Base-by-base conservation (phyloP, 2,329 filamentous ascomycete genomes). In the Neopestalotiopsis clavispora region DNA sequence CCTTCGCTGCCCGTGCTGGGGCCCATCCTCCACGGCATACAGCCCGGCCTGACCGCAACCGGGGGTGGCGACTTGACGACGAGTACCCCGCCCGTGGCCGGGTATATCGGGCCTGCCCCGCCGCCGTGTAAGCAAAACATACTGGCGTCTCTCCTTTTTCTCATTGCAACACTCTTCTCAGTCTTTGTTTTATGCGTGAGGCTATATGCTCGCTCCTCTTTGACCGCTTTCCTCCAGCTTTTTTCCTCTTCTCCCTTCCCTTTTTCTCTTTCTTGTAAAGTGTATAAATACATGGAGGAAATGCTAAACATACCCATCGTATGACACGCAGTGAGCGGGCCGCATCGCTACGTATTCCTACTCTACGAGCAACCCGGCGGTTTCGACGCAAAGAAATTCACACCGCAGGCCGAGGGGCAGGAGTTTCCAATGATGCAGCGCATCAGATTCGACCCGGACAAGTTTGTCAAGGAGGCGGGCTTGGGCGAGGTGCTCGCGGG, bases 11-110 rank as follows among this genome's bases (percentile, higher is more conserved):
- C 66, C 40, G 12, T 67, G 28, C 66, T 67, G 17, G 66, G 66
- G 12, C 66, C 66, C 30, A 62, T 67, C 28, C 60, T 60, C 13
- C 66, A 67, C 58, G 59, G 66, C 28, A 40, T 60, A 10, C 66
- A 62, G 17, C 60, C 66, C 14, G 58, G 45, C 28, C 17, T 67
- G 57, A 66, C 45, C 45, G n/a, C 13, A 4, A 10, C 30, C 59
- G 28, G 5, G 9, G 30, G 14, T 10, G 30, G 34, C 5, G 34
- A 20, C 28, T 34, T 62, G 28, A 40, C 30, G 30, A 34, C 59
- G 17, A 34, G 34, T 34, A 20, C 34, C 30, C 59, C 59, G 59
- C 30, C 32, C 59, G 59, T 62, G 13, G 59, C 59, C 10, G 32
- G 32, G 12, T 62, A 40, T 17, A 62, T 62, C 20, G 59, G 30